Evolutionary conservation across 805 yeast genomes (phyloP).

Genomic region (Hanseniaspora singularis): DNA sequence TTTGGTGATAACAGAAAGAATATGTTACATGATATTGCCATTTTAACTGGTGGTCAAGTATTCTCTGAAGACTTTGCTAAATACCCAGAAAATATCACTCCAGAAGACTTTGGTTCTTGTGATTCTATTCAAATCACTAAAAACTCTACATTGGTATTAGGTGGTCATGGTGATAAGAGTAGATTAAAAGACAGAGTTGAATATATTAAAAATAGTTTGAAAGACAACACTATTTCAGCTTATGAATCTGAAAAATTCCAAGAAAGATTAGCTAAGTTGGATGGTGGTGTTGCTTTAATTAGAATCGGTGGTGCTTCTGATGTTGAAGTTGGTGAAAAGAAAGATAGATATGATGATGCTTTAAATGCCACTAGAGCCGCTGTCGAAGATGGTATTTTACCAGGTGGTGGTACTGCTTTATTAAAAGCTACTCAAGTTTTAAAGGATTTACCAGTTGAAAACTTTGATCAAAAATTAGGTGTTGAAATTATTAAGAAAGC

Average conservation of each 20-base stretch:
- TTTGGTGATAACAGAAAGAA: conserved; percentile 98
- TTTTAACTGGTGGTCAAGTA: conserved; percentile 81
- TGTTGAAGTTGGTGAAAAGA: conserved; percentile 98
- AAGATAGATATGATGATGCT: conserved; percentile 97
- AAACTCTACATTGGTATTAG: conserved; percentile 87
- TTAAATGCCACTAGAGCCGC: conserved; percentile 98
- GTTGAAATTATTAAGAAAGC: conserved; percentile 87
- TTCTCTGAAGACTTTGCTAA: conserved; percentile 84
- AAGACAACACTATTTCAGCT: conserved; percentile 58
- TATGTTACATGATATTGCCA: conserved; percentile 89
- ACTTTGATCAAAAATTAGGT: conserved; percentile 95
- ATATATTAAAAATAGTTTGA: conserved; percentile 75
- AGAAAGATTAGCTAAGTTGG: conserved; percentile 91
- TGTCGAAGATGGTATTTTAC: conserved; percentile 94
- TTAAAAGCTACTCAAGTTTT: conserved; percentile 77
- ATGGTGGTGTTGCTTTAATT: conserved; percentile 97
- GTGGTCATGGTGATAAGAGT: conserved; percentile 83
- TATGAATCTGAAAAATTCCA: conserved; percentile 95
- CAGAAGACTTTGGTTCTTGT: conserved; percentile 80
- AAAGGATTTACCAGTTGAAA: conserved; percentile 57
- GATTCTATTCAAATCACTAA: conserved; percentile 87
- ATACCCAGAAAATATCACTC: conserved; percentile 88
- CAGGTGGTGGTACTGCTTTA: conserved; percentile 99
- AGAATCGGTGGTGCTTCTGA: conserved; percentile 96
- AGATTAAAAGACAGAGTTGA: conserved; percentile 76